phyloP scores from a whole-genome alignment of 2,329 filamentous ascomycete species.

The Colletotrichum sp. region DNA sequence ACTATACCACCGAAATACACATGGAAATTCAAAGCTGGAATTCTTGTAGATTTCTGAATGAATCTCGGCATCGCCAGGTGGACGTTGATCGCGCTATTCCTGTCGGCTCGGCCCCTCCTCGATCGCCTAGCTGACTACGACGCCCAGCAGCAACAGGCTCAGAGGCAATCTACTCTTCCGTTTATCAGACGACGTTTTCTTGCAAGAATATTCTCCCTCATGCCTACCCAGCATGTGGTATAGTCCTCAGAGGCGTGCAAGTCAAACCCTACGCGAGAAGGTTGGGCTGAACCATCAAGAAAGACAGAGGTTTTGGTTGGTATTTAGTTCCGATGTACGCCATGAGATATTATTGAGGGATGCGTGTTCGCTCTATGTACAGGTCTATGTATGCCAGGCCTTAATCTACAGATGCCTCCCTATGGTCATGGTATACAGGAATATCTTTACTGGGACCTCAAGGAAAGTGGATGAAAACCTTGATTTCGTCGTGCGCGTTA shows the following conservation, averaged over 20 bases:
- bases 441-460: background rate
- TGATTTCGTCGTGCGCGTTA: constrained; percentile 24
- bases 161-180: background rate
- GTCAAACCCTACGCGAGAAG: background rate
- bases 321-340: too few relatives aligned
- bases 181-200: background rate
- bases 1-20: background rate
- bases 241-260: background rate
- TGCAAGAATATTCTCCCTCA: background rate
- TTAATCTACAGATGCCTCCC: background rate
- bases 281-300: background rate
- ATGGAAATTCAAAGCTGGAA: too few relatives aligned
- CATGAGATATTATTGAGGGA: background rate
- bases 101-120: too few relatives aligned
- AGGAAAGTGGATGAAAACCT: constrained; percentile 17
- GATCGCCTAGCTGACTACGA: background rate
- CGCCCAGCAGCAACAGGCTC: too few relatives aligned
- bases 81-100: background rate
- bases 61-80: background rate
- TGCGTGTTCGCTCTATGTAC: background rate
- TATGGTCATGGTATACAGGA: background rate
- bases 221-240: background rate
- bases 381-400: background rate
- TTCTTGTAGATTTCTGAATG: background rate
- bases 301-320: background rate